phyloP scores from a whole-genome alignment of 2,329 filamentous ascomycete genomes.

The Amylocarpus encephaloides region DNA sequence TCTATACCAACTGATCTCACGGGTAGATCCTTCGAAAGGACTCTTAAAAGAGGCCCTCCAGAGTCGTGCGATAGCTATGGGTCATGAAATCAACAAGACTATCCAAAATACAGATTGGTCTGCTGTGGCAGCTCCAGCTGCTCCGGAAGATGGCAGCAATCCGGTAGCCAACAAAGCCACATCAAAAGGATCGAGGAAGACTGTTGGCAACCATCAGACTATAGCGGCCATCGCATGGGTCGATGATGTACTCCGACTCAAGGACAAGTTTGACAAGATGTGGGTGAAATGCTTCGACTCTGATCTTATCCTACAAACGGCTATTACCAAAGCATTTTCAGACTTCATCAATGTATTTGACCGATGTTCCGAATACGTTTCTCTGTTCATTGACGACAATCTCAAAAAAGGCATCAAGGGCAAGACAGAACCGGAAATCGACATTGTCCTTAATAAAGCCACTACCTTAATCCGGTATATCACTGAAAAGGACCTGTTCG shows the following conservation, averaged over 20 bases:
- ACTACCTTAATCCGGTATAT: conserved; percentile 84
- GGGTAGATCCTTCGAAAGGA: conserved; percentile 68
- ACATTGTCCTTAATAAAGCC: conserved; percentile 78
- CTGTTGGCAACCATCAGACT: conserved; percentile 69
- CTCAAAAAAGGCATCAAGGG: conserved; percentile 90
- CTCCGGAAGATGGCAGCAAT: conserved; percentile 45
- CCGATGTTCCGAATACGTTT: conserved; percentile 85
- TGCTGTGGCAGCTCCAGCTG: conserved; percentile 26
- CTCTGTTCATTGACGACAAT: conserved; percentile 93
- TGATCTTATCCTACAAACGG: conserved; percentile 73
- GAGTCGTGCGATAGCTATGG: conserved; percentile 70
- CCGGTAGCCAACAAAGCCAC: conserved; percentile 45
- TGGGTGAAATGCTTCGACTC: conserved; percentile 66
- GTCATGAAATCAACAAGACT: conserved; percentile 71
- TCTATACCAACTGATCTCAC: conserved; percentile 70
- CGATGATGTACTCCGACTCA: conserved; percentile 77
- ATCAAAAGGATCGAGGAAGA: conserved; percentile 43
- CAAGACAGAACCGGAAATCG: conserved; percentile 84
- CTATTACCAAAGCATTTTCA: conserved; percentile 78
- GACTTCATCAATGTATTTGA: conserved; percentile 91
- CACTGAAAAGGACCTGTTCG: conserved; percentile 88
- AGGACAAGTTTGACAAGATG: conserved; percentile 82
- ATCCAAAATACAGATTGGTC: conserved; percentile 52
- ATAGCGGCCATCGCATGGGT: conserved; percentile 91
- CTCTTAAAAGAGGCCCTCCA: conserved; percentile 67